These are phyloP conservation scores for Colletotrichum theobromicola DNA, from an alignment of 2,329 filamentous ascomycete genomes.

Conservation along the genomic window DNA sequence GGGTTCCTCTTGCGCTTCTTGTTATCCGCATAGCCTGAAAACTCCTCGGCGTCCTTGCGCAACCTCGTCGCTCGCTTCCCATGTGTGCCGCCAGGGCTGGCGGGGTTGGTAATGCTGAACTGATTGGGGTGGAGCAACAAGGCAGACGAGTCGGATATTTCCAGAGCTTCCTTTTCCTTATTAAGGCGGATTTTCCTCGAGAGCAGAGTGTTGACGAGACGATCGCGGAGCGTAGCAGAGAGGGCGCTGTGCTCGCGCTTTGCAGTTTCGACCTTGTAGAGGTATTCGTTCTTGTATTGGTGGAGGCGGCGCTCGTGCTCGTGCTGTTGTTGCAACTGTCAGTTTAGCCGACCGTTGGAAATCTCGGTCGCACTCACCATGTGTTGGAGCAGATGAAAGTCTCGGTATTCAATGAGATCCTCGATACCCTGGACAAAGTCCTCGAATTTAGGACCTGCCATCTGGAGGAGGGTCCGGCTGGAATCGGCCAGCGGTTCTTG, in stretches of 20 bases:
- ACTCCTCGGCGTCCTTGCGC: slow-evolving; percentile 65
- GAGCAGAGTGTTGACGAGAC: slow-evolving; percentile 67
- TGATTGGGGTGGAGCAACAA: slow-evolving; percentile 72
- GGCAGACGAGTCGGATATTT: slow-evolving; percentile 70
- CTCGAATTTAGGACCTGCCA: slow-evolving; percentile 84
- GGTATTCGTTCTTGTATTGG: slow-evolving; percentile 63
- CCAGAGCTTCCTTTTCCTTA: slow-evolving; percentile 71
- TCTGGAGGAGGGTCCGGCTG: slow-evolving; percentile 66
- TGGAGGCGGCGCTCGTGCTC: slow-evolving; percentile 68
- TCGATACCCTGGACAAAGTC: slow-evolving; percentile 88
- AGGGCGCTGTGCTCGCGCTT: slow-evolving; percentile 66
- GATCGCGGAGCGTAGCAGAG: slow-evolving; percentile 66
- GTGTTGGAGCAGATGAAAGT: slow-evolving; percentile 81
- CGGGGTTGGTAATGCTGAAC: slow-evolving; percentile 68
- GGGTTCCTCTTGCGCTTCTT: slow-evolving; percentile 69
- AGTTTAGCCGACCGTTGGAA: not conserved
- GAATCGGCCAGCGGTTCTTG: slow-evolving; percentile 42
- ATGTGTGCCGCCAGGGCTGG: slow-evolving; percentile 67
- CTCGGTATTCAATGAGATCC: slow-evolving; percentile 84
- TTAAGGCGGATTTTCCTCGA: slow-evolving; percentile 69
- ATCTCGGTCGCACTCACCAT: slow-evolving; percentile 63
- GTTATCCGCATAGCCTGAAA: slow-evolving; percentile 57
- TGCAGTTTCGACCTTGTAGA: slow-evolving; percentile 67
- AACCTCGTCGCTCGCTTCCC: slow-evolving; percentile 67
- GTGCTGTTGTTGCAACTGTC: slow-evolving; percentile 46